Base-by-base conservation (phyloP, 2,329 filamentous ascomycete species). In the Colletotrichum tamarilloi region DNA sequence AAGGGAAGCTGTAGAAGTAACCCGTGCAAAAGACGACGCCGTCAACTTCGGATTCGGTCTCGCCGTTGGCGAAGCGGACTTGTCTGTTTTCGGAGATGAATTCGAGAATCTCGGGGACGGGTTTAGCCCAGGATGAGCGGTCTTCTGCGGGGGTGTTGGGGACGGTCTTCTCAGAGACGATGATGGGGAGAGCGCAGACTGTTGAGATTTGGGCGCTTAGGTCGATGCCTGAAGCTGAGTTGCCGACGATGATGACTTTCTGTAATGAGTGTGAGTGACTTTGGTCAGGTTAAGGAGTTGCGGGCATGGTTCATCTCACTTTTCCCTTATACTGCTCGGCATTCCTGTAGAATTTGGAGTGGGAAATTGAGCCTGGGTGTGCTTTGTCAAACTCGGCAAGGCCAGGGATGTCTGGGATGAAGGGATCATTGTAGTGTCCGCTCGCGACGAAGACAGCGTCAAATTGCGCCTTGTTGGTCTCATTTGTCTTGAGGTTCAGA, bases 1-100 rank as follows among this genome's bases (percentile, higher is more conserved):
- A 98, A 0, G 95, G 95, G 71, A 93, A 93, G 5, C 92, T 92
- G 82, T 94, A 98, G 69, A 97, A 89, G 78, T 97, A 98, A 0
- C 96, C 96, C 0, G 96, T 98, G 80, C 94, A 95, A 82, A 96
- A 98, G 32, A 98, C 80, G 6, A 98, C 84, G 1, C 90, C 89
- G 78, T 98, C 95, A 68, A 98, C 82, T 42, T 91, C 85, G 3
- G 84, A 83, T 78, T 95, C 93, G 11, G 92, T 79, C 0, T 85
- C 86, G 2, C 92, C 93, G 77, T 94, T 87, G 53, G 87, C 85
- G 75, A 97, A 94, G 38, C 88, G 85, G 0, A 95, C 68, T 2
- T 57, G 62, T 83, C 84, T 28, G 84, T 87, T 74, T 85, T 84
- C 77, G 0, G 81, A 77, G 38, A 79, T 81, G 74, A 79, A 89